Percentiles rank a stretch among this genome's conserved stretches.
phyloP scores from a whole-genome alignment of 2,329 filamentous ascomycete genomes.

The Penicillium frequentans region DNA sequence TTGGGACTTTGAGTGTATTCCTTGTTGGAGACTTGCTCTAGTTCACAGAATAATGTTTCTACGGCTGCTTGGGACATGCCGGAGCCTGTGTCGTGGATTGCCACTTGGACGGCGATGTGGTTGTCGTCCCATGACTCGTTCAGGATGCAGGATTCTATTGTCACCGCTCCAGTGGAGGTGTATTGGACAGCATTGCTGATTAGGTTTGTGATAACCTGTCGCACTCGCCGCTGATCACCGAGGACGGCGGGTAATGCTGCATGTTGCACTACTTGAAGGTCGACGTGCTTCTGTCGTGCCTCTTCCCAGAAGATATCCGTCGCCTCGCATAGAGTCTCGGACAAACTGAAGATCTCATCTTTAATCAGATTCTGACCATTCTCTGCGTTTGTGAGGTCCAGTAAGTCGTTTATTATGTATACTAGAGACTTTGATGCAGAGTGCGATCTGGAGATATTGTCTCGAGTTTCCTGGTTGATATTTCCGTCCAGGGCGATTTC shows the following conservation, averaged over 20 bases:
- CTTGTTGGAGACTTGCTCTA: constrained; percentile 64
- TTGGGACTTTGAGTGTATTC: constrained; percentile 44
- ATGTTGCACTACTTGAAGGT: constrained; percentile 67
- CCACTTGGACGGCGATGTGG: constrained; percentile 68
- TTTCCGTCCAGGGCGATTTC: constrained; percentile 82
- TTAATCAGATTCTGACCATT: constrained; percentile 76
- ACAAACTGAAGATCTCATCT: constrained; percentile 74
- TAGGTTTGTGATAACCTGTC: constrained; percentile 78
- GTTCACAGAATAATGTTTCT: constrained; percentile 60
- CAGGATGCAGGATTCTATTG: constrained; percentile 65
- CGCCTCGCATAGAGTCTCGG: constrained; percentile 69
- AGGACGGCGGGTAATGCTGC: constrained; percentile 71
- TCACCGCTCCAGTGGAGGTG: constrained; percentile 67
- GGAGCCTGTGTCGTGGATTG: constrained; percentile 70
- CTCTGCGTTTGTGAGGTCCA: constrained; percentile 84
- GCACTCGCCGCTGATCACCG: constrained; percentile 75
- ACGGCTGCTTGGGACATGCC: constrained; percentile 61
- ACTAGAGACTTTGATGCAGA: constrained; percentile 88
- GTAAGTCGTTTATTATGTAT: constrained; percentile 86
- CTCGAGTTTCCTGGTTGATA: constrained; percentile 76
- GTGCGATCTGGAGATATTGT: constrained; percentile 79
- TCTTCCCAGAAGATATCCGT: constrained; percentile 74
- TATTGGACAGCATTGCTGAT: constrained; percentile 86
- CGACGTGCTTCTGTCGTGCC: constrained; percentile 70
- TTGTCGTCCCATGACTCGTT: constrained; percentile 47